Evolutionary conservation across 23 red algal genomes (phyloP).

Genomic region (Gracilaria domingensis): DNA sequence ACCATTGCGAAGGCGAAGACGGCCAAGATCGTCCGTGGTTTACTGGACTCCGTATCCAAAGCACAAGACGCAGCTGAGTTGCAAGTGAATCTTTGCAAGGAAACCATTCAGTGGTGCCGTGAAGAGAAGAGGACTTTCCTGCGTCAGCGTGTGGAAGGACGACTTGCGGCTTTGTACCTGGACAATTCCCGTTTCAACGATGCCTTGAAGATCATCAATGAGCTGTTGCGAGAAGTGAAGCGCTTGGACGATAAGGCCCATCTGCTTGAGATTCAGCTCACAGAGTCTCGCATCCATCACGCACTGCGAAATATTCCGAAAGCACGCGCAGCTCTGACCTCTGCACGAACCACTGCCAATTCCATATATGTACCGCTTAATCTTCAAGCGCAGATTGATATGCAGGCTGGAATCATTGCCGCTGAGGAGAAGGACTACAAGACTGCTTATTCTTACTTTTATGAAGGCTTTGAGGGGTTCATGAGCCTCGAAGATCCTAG

Average conservation of each 20-base stretch:
- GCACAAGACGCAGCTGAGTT: conserved; percentile 65
- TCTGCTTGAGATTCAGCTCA: conserved; percentile 97
- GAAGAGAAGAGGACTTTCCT: conserved; percentile 99
- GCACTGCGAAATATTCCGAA: conserved; percentile 94
- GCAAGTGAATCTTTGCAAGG: conserved; percentile 83
- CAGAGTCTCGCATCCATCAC: conserved; percentile 93
- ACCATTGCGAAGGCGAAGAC: conserved; percentile 94
- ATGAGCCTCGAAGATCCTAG: conserved; percentile 84
- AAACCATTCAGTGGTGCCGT: conserved; percentile 95
- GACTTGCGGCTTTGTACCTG: conserved; percentile 87
- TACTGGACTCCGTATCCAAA: conserved; percentile 79
- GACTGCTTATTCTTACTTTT: conserved; percentile 99
- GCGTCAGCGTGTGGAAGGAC: conserved; percentile 95
- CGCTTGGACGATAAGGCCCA: conserved; percentile 95
- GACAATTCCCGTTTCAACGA: conserved; percentile 76
- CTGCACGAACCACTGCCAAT: conserved; percentile 95
- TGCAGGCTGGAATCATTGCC: conserved; percentile 93
- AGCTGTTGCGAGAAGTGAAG: conserved; percentile 93
- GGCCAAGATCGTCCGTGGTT: conserved; percentile 91
- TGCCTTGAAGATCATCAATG: conserved; percentile 82
- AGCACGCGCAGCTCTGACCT: conserved; percentile 95
- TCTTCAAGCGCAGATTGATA: conserved; percentile 96
- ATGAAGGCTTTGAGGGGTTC: conserved; percentile 97
- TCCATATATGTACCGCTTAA: conserved; percentile 97
- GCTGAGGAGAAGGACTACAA: conserved; percentile 99